Conservation (phyloP, 2,329 filamentous ascomycete species). For the Fulvia fulva region DNA sequence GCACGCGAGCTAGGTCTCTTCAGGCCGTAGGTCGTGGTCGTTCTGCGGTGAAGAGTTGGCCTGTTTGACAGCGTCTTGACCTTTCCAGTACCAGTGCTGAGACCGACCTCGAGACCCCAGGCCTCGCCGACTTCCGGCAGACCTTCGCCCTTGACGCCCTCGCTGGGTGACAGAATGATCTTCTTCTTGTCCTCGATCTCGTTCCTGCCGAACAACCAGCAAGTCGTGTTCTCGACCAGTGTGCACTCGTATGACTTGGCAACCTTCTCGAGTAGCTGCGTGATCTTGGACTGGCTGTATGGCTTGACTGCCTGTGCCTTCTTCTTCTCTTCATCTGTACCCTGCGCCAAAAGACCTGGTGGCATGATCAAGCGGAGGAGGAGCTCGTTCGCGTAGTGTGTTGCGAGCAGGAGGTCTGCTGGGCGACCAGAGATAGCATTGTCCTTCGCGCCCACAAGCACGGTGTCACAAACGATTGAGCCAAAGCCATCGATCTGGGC, state of each 20-base stretch:
- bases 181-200: conserved; percentile 98
- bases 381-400: conserved; percentile 92
- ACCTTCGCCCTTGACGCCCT: conserved; percentile 88
- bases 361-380: conserved; percentile 87
- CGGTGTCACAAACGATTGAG: conserved; percentile 90
- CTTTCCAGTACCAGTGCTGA: conserved; percentile 88
- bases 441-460: conserved; percentile 60
- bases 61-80: conserved; percentile 87
- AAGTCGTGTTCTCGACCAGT: conserved; percentile 95
- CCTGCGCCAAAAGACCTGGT: conserved; percentile 75
- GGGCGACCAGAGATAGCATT: conserved; percentile 62
- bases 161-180: conserved; percentile 84
- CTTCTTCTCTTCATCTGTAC: conserved; percentile 91
- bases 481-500: conserved; percentile 97
- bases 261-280: conserved; percentile 81
- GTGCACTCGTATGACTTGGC: conserved; percentile 87
- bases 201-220: conserved; percentile 93
- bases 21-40: conserved; percentile 82
- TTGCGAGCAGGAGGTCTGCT: conserved; percentile 86
- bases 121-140: conserved; percentile 84
- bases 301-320: conserved; percentile 77
- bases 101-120: conserved; percentile 95
- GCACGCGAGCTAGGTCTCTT: conserved; percentile 93
- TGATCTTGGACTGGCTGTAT: conserved; percentile 82
- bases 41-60: conserved; percentile 88